Evolutionary conservation across 208 protist species (phyloP), one percentile per base, ranked within the genome.

Genomic region (Wallacemonas rigidus): DNA sequence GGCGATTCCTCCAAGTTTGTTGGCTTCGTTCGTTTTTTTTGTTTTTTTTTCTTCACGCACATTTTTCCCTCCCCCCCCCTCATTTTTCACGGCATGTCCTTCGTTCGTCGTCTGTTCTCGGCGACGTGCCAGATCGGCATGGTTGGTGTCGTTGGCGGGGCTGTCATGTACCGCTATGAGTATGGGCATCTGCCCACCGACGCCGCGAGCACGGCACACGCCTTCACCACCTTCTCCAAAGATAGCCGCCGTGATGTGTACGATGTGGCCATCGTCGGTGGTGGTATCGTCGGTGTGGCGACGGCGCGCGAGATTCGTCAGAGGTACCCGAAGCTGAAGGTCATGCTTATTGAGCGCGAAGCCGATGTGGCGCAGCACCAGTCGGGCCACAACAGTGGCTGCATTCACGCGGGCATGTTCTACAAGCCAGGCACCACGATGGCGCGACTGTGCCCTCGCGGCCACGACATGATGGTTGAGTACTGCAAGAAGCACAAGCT

Each of bases 351-450:
- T 44, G 95, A 98, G 61, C 88, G 91, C 47, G 95, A 98, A 71
- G 84, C 80, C 26, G 82, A 89, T 67, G 87, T 98, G 50, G 94
- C 88, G 3, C 81, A 83, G 80, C 93, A 98, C 79, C 95, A 98
- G 77, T 94, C 90, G 4, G 80, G 83, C 26, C 91, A 97, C 83
- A 97, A 96, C 81, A 95, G 86, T 79, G 91, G 91, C 67, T 95
- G 95, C 71, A 92, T 98, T 64, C 95, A 98, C 72, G 81, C 85
- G n/a, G 95, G 95, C 40, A 92, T 98, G 81, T 98, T 94, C 74
- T 97, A 98, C 79, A 80, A 79, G 45, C 86, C 87, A 9, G 86
- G 88, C 68, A 85, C 82, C 53, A 65, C 81, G 41, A 95, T 93
- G 84, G 84, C 92, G 14, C 80, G 81, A 7, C 77, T 97, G n/a